Evolutionary conservation across 805 yeast species (phyloP), one percentile per base, ranked within the genome.

Genomic region (Yarrowia keelungensis): DNA sequence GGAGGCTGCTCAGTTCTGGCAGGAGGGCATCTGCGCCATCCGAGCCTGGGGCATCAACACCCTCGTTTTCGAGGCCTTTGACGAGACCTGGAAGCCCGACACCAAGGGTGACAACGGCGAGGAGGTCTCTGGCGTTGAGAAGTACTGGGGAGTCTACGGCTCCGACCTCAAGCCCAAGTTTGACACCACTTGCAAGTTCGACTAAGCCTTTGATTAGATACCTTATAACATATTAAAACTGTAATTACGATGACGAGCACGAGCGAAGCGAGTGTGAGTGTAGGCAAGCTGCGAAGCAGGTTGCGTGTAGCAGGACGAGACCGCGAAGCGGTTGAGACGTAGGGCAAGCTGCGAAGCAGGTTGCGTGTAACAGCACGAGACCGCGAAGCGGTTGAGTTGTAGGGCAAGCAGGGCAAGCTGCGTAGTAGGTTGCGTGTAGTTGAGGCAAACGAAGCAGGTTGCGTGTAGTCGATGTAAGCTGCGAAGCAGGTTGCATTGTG

Each of bases 11-110:
- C 79, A 80, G 73, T 94, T 85, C 87, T 94, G 95, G 97, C 85
- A 88, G 79, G 87, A 91, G 75, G 97, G 91, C 73, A 82, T 94
- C 74, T 93, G 98, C 82, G 97, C 92, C 71, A 87, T 93, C 78
- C 90, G 97, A 84, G 97, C 89, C 69, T 92, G 97, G 97, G 98
- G 98, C 79, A 82, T 94, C 76, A 91, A 94, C 79, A 94, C 93
- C 65, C 87, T 91, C 76, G 94, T 87, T 47, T 94, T 94, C 77
- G 98, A 94, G 85, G 97, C 97, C 56, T 89, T 89, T 74, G 98
- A 94, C 79, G 98, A 94, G 85, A 84, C 89, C 71, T 94, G 98
- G 97, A 94, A 94, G 84, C 97, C 97, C 75, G 86, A 86, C 78
- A 87, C 97, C 70, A 89, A 95, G 69, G 97, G 93, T 74, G 67